Evolutionary conservation across 768 basidiomycete species (phyloP).

Genomic region (Cystoderma amianthinum): DNA sequence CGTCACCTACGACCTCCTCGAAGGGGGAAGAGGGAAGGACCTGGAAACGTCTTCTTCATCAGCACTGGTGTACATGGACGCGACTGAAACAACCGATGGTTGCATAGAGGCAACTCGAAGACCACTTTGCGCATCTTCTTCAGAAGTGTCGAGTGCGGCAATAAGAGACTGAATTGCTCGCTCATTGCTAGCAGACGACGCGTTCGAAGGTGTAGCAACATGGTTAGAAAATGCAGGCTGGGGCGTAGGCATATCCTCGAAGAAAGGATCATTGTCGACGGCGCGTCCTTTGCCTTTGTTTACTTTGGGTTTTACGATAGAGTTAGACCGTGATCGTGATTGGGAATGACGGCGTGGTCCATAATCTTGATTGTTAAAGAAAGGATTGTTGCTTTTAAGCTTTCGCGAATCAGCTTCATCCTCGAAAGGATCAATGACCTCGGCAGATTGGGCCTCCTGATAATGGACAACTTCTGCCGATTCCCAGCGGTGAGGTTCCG

Average conservation of each 20-base stretch:
- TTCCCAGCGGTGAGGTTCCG: conserved; percentile 57
- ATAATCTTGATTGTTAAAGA: conserved; percentile 26
- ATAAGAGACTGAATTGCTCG: conserved; percentile 59
- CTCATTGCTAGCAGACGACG: conserved; percentile 38
- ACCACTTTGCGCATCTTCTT: conserved; percentile 38
- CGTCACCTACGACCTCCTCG: background rate
- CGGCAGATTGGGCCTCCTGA: conserved; percentile 22
- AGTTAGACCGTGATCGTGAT: conserved; percentile 30
- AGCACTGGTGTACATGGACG: conserved; percentile 21
- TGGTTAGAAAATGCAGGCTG: conserved; percentile 25
- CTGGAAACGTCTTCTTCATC: conserved; percentile 28
- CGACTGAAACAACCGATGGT: conserved; percentile 35
- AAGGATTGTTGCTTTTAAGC: conserved; percentile 35
- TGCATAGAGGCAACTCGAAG: conserved; percentile 55
- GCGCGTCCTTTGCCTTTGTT: conserved; percentile 27
- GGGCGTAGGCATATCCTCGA: conserved; percentile 26
- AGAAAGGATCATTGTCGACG: conserved; percentile 29
- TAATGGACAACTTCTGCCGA: conserved; percentile 56
- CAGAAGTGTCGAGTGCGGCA: conserved; percentile 51
- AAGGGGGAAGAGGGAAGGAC: conserved; percentile 33
- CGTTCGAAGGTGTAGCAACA: conserved; percentile 20
- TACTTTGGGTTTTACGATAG: conserved; percentile 30
- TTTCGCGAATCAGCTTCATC: conserved; percentile 14
- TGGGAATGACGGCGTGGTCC: conserved; percentile 1
- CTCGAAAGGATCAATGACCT: conserved; percentile 26